Evolutionary conservation across 202 grass and related monocot species (phyloP), one percentile per base, ranked within the genome.

Genomic region (Panicum virgatum): DNA sequence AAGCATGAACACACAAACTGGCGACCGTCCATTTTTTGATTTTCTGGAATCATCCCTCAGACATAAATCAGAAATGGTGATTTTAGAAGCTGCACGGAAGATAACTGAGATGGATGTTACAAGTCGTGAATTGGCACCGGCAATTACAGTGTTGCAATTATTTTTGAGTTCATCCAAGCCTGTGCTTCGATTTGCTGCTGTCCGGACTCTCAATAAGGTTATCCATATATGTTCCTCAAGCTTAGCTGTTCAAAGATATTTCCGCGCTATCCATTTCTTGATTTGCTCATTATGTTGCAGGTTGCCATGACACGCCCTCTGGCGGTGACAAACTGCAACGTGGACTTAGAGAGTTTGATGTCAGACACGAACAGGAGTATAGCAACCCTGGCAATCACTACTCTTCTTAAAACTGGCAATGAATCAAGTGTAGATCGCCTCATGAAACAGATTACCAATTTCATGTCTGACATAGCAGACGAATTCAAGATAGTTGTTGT

Each of bases 401-500:
- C 92, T 7, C 92, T 94, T 65, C 82, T 94, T 60, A 94, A 94
- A 83, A 94, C 92, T n/a, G 92, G 92, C 69, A 94, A 92, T 81
- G 92, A 94, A 66, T 92, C 92, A 59, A 94, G 92, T 78, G 85
- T 94, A 26, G 92, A 94, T 69, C 92, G 92, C 20, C 82, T 94
- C 39, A 88, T 94, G 75, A 94, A 94, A 88, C 92, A 94, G 74
- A 94, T 94, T 83, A 94, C 84, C 63, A 78, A 60, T 73, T 94
- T 94, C 47, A 94, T 94, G 87, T 89, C 92, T 70, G 89, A 94
- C 43, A 94, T 94, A 87, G 82, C 89, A 52, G 92, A 94, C 88
- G 92, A 94, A 74, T 94, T 94, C 78, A 94, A 94, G 75, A 91
- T 94, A 69, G 89, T 94, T 88, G 92, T 94, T 29, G 82, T 94